Conservation (phyloP, 2,329 filamentous ascomycete genomes). For the Trichoderma arundinaceum region DNA sequence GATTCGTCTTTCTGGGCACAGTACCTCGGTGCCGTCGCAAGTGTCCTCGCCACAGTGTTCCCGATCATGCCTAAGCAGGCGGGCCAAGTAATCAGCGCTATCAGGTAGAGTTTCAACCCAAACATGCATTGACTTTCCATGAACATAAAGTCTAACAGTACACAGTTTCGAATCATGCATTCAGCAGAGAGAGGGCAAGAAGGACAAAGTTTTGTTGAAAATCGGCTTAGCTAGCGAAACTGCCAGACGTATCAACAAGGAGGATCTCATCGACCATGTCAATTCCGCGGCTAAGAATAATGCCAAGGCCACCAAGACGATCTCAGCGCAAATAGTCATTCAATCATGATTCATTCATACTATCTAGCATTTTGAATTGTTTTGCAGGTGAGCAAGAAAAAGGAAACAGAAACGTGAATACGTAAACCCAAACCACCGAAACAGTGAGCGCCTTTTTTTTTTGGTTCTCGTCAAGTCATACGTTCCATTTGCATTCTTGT, state of each 20-base stretch:
- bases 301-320: conserved; percentile 42
- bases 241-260: conserved; percentile 42
- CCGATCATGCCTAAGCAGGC: conserved; percentile 49
- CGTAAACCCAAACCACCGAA: conserved; percentile 20
- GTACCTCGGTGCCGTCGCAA: conserved; percentile 57
- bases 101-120: conserved; percentile 45
- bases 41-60: conserved; percentile 50
- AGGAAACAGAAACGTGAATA: conserved; percentile 9
- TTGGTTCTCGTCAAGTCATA: background rate
- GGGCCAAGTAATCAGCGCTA: conserved; percentile 43
- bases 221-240: conserved; percentile 44
- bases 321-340: conserved; percentile 41
- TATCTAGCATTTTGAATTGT: conserved; percentile 14
- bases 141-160: background rate
- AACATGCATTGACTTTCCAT: conserved; percentile 2
- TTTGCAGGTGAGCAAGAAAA: conserved; percentile 23
- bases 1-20: conserved; percentile 59
- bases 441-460: background rate
- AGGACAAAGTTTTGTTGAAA: conserved; percentile 45
- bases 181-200: conserved; percentile 43
- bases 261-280: conserved; percentile 44
- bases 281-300: conserved; percentile 45
- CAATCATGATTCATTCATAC: conserved; percentile 36
- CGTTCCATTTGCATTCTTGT: conserved; percentile 8
- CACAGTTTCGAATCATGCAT: conserved; percentile 42